Evolutionary conservation across 2,329 filamentous ascomycete genomes (phyloP).

Genomic region (Pyricularia sp.): DNA sequence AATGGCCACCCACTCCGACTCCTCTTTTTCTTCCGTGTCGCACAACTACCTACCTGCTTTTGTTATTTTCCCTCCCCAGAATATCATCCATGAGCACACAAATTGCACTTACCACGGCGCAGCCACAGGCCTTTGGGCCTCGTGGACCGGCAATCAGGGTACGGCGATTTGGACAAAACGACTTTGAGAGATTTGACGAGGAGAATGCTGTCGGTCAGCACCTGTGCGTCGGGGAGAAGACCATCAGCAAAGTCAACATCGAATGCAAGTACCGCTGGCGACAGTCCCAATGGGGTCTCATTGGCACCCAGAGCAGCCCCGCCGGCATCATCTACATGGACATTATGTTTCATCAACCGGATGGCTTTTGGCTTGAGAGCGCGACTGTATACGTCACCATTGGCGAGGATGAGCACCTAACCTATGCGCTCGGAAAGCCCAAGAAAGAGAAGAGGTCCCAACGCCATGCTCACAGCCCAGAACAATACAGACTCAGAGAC

Average conservation of each 20-base stretch:
- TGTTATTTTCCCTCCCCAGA: neutral
- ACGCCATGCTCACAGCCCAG: neutral
- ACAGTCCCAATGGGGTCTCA: slow-evolving; percentile 10
- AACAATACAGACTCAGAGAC: neutral
- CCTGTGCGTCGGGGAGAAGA: slow-evolving; percentile 7
- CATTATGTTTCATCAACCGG: slow-evolving; percentile 10
- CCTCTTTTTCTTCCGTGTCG: neutral
- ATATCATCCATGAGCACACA: neutral
- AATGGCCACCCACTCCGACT: neutral
- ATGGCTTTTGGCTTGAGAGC: slow-evolving; percentile 7
- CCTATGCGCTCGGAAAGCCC: neutral
- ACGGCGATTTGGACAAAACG: slow-evolving; percentile 9
- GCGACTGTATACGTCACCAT: slow-evolving; percentile 10
- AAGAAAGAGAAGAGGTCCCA: neutral
- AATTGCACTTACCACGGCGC: neutral
- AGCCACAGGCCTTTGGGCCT: slow-evolving; percentile 3
- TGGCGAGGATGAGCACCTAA: slow-evolving; percentile 4
- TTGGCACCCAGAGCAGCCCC: slow-evolving; percentile 5
- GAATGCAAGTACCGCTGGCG: slow-evolving; percentile 11
- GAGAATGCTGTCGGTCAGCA: slow-evolving; percentile 7
- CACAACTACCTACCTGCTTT: neutral
- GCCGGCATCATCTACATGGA: slow-evolving; percentile 12
- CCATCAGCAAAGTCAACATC: slow-evolving; percentile 10
- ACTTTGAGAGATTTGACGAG: slow-evolving; percentile 11
- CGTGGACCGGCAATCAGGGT: slow-evolving; percentile 7